phyloP scores from a whole-genome alignment of 768 basidiomycete species.

The Amanita pseudoporphyria region DNA sequence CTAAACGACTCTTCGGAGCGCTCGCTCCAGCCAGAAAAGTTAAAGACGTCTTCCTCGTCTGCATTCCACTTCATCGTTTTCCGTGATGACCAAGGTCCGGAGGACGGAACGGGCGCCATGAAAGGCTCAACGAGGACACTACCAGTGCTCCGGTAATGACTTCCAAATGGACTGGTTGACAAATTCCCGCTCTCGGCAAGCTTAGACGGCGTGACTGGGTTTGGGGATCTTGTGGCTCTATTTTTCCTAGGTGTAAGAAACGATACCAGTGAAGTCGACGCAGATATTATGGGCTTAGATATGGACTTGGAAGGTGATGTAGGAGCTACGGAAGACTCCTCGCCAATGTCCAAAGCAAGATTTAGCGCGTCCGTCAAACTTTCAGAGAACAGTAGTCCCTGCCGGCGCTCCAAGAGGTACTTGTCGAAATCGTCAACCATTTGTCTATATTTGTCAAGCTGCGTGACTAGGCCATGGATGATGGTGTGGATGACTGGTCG shows the following conservation, averaged over 20 bases:
- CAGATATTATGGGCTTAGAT: constrained; percentile 41
- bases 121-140: constrained; percentile 66
- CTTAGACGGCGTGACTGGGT: constrained; percentile 32
- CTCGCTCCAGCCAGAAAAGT: constrained; percentile 38
- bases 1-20: constrained; percentile 8
- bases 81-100: constrained; percentile 56
- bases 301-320: constrained; percentile 26
- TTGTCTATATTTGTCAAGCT: constrained; percentile 73
- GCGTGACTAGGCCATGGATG: constrained; percentile 69
- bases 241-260: constrained; percentile 74
- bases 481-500: constrained; percentile 77
- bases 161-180: constrained; percentile 70
- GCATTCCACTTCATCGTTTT: constrained; percentile 40
- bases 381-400: constrained; percentile 85
- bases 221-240: constrained; percentile 28
- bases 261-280: constrained; percentile 58
- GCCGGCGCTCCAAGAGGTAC: constrained; percentile 76
- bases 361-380: constrained; percentile 85
- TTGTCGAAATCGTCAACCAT: constrained; percentile 74
- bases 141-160: constrained; percentile 75
- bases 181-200: constrained; percentile 28
- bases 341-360: constrained; percentile 54
- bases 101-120: constrained; percentile 45
- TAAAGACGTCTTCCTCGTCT: constrained; percentile 69
- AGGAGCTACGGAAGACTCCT: constrained; percentile 27